These are phyloP conservation scores for Solanum chiquidenum DNA, from an alignment of 257 asterid species.

Conservation along the genomic window DNA sequence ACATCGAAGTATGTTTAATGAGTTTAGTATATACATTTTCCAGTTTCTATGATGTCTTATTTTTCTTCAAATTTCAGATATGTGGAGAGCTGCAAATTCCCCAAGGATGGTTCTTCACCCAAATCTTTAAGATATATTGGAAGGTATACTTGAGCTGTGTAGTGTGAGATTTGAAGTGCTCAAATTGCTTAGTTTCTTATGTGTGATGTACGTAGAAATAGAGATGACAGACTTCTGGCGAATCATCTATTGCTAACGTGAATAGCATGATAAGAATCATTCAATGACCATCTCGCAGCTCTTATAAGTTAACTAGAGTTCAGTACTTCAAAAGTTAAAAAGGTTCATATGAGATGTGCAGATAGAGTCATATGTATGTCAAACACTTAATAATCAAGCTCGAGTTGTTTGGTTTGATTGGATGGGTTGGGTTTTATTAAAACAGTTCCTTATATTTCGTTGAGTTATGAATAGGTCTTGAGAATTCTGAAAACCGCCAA, in stretches of 20 bases:
- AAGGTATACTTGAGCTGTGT: constrained; percentile 39
- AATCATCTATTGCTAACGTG: background rate
- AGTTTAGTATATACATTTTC: background rate
- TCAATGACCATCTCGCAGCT: background rate
- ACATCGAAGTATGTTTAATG: constrained; percentile 54
- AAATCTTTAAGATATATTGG: constrained; percentile 94
- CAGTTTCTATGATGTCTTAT: background rate
- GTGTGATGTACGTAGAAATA: background rate
- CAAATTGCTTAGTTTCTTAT: background rate
- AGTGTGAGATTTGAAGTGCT: background rate
- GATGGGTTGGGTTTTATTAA: background rate
- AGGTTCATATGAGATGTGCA: background rate
- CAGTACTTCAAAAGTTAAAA: background rate
- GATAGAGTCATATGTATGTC: background rate
- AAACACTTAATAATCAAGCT: background rate
- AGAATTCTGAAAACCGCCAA: background rate
- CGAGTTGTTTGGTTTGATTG: background rate
- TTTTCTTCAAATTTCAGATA: constrained; percentile 33
- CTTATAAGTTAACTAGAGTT: background rate
- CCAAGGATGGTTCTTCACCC: constrained; percentile 79
- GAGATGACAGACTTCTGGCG: background rate
- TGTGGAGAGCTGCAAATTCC: constrained; percentile 83
- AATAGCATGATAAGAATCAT: background rate
- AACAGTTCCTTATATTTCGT: background rate
- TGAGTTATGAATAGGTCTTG: background rate